Evolutionary conservation across 257 asterid species (phyloP), one percentile per base, ranked within the genome.

Genomic region (Linderniella brevidens): DNA sequence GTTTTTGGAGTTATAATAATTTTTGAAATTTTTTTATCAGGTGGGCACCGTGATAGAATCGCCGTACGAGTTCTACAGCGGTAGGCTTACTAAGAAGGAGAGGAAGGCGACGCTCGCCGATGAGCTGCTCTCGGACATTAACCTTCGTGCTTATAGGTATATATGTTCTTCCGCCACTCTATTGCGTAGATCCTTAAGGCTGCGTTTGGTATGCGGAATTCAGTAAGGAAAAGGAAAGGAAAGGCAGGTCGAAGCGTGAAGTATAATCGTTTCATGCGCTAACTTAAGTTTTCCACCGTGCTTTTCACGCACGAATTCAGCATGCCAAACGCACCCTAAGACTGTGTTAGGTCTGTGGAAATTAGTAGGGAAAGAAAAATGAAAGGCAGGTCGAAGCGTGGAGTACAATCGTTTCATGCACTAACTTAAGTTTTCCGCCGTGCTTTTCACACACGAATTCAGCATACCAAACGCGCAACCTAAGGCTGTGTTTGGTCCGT

Each of bases 1-100:
- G 45, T 42, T 32, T 18, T 17, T 38, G 1, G 13, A 25, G 41
- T 39, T 55, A 48, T 51, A 8, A 13, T 38, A 48, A 38, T 49
- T 14, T 5, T 47, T 58, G 32, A 25, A 25, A 25, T 2, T 43
- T 50, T 48, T 58, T 40, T 45, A 60, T 54, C 76, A 88, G 98
- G 85, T 84, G 46, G 98, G 96, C n/a, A 81, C 95, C 49, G 92
- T 80, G 49, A 64, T 88, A 52, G 94, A 78, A 63, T 62, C 95
- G 0, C 62, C 93, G 16, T 49, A 84, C 0, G 98, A 88, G 63
- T 88, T 68, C 75, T 78, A 61, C 56, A 29, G 73, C 0, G 70
- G 85, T 35, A 71, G 98, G 71, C 94, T 84, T 55, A 72, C 96
- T 39, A 88, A 84, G 69, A 80, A 78, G 82, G 96, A 84, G 75